Conservation (phyloP, 2,329 filamentous ascomycete genomes). For the Triangularia verruculosa region DNA sequence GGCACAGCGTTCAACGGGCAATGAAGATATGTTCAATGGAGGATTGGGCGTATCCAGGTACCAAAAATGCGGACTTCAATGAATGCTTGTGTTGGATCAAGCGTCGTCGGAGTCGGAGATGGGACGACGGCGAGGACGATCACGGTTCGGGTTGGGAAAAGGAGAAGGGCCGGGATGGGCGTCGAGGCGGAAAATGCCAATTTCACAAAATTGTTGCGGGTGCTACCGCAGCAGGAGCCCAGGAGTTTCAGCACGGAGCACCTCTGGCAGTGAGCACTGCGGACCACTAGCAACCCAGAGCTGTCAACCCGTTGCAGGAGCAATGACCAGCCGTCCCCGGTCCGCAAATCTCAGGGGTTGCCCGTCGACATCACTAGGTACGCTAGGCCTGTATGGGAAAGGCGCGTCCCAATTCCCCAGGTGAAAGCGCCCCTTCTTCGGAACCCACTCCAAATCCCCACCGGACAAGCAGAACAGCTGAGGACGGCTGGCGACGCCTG, state of each 20-base stretch:
- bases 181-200: slow-evolving; percentile 34
- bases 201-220: slow-evolving; percentile 40
- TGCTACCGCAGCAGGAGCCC: slow-evolving; percentile 24
- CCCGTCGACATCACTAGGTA: background rate
- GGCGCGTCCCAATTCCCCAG: slow-evolving; percentile 7
- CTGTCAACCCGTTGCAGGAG: slow-evolving; percentile 7
- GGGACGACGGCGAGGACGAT: slow-evolving; percentile 21
- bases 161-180: slow-evolving; percentile 23
- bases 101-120: slow-evolving; percentile 7
- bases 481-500: background rate
- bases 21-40: slow-evolving; percentile 21
- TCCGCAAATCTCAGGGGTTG: slow-evolving; percentile 12
- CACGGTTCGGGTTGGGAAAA: slow-evolving; percentile 27
- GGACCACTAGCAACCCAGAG: background rate
- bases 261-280: slow-evolving; percentile 7
- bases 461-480: background rate
- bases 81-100: slow-evolving; percentile 15
- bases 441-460: background rate
- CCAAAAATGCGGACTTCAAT: slow-evolving; percentile 19
- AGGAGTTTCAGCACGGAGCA: slow-evolving; percentile 4
- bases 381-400: slow-evolving; percentile 4
- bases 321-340: slow-evolving; percentile 1
- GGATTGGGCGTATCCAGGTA: slow-evolving; percentile 23
- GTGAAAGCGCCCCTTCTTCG: slow-evolving; percentile 3
- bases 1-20: slow-evolving; percentile 12